Evolutionary conservation across 768 basidiomycete genomes (phyloP).

Genomic region (Suillus bovinus): DNA sequence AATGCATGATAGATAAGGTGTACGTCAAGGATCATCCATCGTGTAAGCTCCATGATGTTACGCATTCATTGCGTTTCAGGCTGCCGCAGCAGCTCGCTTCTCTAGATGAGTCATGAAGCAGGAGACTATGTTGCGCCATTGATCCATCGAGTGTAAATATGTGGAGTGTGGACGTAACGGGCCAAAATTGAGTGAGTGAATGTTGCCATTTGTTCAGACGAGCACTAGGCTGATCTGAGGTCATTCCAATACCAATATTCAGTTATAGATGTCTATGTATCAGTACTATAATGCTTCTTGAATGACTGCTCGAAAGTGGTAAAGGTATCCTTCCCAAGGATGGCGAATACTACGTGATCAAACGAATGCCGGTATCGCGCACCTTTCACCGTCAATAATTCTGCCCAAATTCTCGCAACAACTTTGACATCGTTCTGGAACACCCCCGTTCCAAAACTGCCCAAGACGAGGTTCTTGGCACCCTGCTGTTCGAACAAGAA

Average conservation of each 20-base stretch:
- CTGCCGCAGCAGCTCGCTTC: neutral
- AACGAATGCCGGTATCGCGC: conserved; percentile 62
- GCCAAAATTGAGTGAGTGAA: neutral
- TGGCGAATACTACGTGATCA: conserved; percentile 65
- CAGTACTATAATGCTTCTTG: conserved; percentile 15
- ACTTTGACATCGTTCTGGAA: conserved; percentile 63
- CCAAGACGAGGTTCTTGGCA: conserved; percentile 60
- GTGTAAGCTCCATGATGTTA: neutral
- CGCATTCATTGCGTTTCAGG: neutral
- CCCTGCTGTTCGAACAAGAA: conserved; percentile 64
- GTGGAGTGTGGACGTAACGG: too few species aligned
- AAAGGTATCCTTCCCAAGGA: conserved; percentile 53
- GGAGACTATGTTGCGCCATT: neutral
- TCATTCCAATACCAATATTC: neutral
- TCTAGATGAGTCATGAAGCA: neutral
- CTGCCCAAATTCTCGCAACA: conserved; percentile 65
- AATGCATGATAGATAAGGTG: neutral
- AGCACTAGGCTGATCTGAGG: neutral
- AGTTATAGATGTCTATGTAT: neutral
- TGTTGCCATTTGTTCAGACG: too few species aligned
- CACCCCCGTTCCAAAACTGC: conserved; percentile 79
- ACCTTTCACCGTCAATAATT: conserved; percentile 48
- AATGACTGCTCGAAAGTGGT: conserved; percentile 41
- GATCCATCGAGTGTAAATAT: neutral
- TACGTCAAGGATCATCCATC: conserved; percentile 1